These are phyloP conservation scores for Aspergillus transmontanensis DNA, from an alignment of 2,329 filamentous ascomycete species.

Conservation along the genomic window DNA sequence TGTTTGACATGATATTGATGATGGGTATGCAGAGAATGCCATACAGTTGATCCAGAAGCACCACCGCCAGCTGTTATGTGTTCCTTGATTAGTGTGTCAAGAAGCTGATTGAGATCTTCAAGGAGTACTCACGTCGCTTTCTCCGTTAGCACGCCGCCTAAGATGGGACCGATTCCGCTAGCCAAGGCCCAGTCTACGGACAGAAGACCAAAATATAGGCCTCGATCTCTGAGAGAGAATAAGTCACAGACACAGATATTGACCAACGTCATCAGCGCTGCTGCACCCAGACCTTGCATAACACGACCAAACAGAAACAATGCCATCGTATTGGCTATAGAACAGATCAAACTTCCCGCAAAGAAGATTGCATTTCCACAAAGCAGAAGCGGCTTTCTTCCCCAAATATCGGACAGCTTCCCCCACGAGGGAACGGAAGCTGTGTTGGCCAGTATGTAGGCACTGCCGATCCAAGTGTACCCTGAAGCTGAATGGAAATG, in stretches of 20 bases:
- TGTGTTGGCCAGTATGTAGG: conserved; percentile 68
- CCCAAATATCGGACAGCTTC: conserved; percentile 58
- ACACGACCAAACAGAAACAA: conserved; percentile 54
- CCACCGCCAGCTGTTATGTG: conserved; percentile 57
- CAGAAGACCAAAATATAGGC: conserved; percentile 3
- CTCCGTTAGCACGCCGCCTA: conserved; percentile 32
- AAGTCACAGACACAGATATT: conserved; percentile 55
- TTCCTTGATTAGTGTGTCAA: not conserved
- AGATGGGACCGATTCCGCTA: conserved; percentile 34
- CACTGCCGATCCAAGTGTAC: conserved; percentile 74
- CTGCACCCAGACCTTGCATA: conserved; percentile 53
- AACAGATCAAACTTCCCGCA: conserved; percentile 49
- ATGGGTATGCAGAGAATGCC: not conserved
- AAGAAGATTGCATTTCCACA: conserved; percentile 43
- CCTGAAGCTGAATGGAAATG: conserved; percentile 66
- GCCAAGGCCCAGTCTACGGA: conserved; percentile 54
- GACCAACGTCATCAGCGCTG: conserved; percentile 51
- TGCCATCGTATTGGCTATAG: conserved; percentile 42
- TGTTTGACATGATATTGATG: not conserved
- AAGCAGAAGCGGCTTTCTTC: conserved; percentile 50
- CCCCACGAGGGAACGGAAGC: conserved; percentile 69
- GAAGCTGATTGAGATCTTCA: not conserved
- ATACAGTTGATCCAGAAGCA: conserved; percentile 62
- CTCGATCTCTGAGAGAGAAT: conserved; percentile 40
- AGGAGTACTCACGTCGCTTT: conserved; percentile 15